Conservation (phyloP, 2,329 filamentous ascomycete genomes). For the Aaosphaeria arxii region DNA sequence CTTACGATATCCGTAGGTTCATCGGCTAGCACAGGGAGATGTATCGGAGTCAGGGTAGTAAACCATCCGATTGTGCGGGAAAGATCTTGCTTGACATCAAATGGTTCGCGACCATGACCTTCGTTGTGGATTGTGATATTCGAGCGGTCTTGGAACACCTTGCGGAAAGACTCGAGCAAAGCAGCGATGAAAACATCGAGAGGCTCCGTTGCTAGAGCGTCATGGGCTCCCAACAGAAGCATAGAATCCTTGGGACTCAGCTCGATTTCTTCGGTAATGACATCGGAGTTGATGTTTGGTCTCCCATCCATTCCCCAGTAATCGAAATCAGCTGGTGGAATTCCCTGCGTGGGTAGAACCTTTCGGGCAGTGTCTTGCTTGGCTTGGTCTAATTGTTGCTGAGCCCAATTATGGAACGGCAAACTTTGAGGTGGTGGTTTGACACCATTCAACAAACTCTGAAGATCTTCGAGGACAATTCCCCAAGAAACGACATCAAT, state of each 20-base stretch:
- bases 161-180: constrained; percentile 42
- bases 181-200: constrained; percentile 36
- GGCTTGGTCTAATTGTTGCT: constrained; percentile 28
- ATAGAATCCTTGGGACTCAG: constrained; percentile 31
- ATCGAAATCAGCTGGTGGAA: constrained; percentile 23
- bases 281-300: constrained; percentile 32
- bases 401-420: constrained; percentile 37
- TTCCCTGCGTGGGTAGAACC: constrained; percentile 22
- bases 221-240: constrained; percentile 29
- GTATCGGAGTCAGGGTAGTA: constrained; percentile 38
- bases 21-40: constrained; percentile 18
- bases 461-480: constrained; percentile 36
- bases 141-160: constrained; percentile 40
- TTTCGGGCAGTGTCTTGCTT: constrained; percentile 19
- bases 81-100: constrained; percentile 45
- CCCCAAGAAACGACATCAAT: constrained; percentile 41
- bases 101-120: constrained; percentile 48
- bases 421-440: constrained; percentile 25
- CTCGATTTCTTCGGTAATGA: constrained; percentile 25
- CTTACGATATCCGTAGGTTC: constrained; percentile 27
- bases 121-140: constrained; percentile 47
- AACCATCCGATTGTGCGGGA: constrained; percentile 53
- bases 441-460: constrained; percentile 27
- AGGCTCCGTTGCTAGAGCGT: constrained; percentile 32
- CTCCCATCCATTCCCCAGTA: constrained; percentile 40